These are phyloP conservation scores for Alternaria atra DNA, from an alignment of 2,329 filamentous ascomycete species.

Conservation along the genomic window DNA sequence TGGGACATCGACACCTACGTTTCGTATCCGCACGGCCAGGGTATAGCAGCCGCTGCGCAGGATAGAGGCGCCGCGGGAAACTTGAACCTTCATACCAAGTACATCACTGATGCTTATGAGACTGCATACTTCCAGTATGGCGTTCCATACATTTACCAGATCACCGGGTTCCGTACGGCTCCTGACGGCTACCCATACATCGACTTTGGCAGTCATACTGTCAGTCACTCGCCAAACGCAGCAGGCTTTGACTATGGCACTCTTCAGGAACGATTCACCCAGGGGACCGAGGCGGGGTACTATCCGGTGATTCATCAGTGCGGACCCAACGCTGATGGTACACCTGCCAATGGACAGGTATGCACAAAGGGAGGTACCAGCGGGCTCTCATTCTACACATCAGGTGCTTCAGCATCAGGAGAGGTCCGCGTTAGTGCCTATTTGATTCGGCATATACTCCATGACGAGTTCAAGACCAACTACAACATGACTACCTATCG, in stretches of 20 bases:
- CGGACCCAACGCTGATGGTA: conserved; percentile 8
- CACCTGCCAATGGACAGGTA: not conserved
- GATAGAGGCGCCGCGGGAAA: conserved; percentile 14
- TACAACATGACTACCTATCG: conserved; percentile 17
- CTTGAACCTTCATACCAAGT: conserved; percentile 17
- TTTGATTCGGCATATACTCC: conserved; percentile 12
- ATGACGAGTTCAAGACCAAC: conserved; percentile 12
- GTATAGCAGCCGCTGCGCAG: conserved; percentile 17
- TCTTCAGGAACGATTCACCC: conserved; percentile 3
- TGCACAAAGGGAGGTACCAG: conserved; percentile 15
- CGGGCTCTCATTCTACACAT: conserved; percentile 15
- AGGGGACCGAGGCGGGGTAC: conserved; percentile 9
- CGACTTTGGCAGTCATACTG: conserved; percentile 17
- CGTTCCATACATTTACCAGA: conserved; percentile 16
- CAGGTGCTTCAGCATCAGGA: conserved; percentile 9
- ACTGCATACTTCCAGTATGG: conserved; percentile 19
- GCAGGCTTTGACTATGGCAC: conserved; percentile 9
- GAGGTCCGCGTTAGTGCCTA: conserved; percentile 15
- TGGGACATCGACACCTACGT: conserved; percentile 20
- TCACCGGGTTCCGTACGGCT: conserved; percentile 10
- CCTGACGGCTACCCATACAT: conserved; percentile 15
- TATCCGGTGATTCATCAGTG: conserved; percentile 13
- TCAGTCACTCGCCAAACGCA: conserved; percentile 18
- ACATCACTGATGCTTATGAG: conserved; percentile 15
- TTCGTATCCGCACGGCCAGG: conserved; percentile 16